Evolutionary conservation across 1,139 yeast genomes (phyloP), one percentile per base, ranked within the genome.

Genomic region (Yamadazyma triangularis): DNA sequence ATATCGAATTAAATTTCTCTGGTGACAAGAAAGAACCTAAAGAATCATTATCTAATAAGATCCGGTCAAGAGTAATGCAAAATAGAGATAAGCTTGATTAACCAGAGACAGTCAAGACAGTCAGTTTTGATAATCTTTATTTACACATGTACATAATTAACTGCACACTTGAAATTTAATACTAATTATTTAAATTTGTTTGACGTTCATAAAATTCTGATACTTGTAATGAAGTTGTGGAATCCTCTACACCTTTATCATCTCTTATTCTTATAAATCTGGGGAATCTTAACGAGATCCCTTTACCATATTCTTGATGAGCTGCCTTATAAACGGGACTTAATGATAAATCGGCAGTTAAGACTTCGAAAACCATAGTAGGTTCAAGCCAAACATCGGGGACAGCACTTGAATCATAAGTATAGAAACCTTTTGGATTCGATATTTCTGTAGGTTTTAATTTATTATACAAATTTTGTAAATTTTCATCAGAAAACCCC

Each of bases 341-440:
- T 34, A 91, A 71, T 0, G 96, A 87, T 32, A 91, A 67, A 58
- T 91, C 98, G 0, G 99, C 99, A 1, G 95, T 86, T 39, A 88
- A 70, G 1, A 91, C 95, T 57, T 91, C 99, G 65, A 94, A 89
- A 5, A 91, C 70, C 28, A 70, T 62, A 0, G 82, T 72, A 3
- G 99, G 97, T 47, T 91, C 96, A 50, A 91, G 85, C 98, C 98
- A 91, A 9, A 91, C 91, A 53, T 91, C 97, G 0, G 98, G 97
- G 16, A 63, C 66, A 1, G 87, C 84, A 44, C 25, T 30, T 79
- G 70, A 59, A 50, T 85, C 95, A 50, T 77, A 87, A 3, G 79
- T 69, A 40, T 76, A 77, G 33, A 82, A 84, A 0, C 85, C 67
- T 43, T 81, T 84, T 1, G 96, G 84, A n/a, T 55, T 60, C 0